Percentiles rank a stretch among this genome's conserved stretches.
Conservation (phyloP, 805 yeast genomes). For the Vanderwaltozyma tropicalis region DNA sequence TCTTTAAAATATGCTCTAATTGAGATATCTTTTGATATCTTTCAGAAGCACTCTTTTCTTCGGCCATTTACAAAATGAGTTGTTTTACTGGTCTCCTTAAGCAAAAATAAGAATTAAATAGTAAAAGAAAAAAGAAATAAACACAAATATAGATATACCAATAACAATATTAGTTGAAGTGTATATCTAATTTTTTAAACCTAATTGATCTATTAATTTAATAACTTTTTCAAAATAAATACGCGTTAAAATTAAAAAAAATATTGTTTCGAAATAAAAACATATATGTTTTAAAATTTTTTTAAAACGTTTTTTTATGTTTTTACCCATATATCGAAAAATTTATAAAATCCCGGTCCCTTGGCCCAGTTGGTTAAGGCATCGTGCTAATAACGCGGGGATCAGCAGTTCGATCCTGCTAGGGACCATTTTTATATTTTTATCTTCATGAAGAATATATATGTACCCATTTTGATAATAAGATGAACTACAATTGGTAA, state of each 20-base stretch:
- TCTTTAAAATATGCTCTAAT: slow-evolving; percentile 86
- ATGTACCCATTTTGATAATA: neutral
- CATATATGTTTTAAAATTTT: too few species aligned
- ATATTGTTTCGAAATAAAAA: too few species aligned
- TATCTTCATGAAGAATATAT: neutral
- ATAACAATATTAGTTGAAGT: too few species aligned
- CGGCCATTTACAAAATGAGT: slow-evolving; percentile 4
- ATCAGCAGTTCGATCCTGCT: slow-evolving; percentile 7
- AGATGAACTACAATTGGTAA: too few species aligned
- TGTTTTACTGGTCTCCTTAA: neutral
- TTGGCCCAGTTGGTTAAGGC: slow-evolving; percentile 7
- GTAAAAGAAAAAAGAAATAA: neutral
- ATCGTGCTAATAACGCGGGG: slow-evolving; percentile 6
- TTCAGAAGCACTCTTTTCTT: slow-evolving; percentile 41
- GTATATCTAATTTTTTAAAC: too few species aligned
- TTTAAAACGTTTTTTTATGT: too few species aligned
- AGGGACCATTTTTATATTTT: slow-evolving; percentile 4
- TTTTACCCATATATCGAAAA: too few species aligned
- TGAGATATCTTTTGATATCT: slow-evolving; percentile 92
- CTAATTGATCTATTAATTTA: neutral
- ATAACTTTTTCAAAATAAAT: too few species aligned
- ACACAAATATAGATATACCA: too few species aligned
- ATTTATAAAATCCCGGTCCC: slow-evolving; percentile 1
- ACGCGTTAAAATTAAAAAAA: neutral
- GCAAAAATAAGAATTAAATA: too few species aligned